phyloP scores from a whole-genome alignment of 176 grass and related monocot genomes.

The Leersia perrieri region DNA sequence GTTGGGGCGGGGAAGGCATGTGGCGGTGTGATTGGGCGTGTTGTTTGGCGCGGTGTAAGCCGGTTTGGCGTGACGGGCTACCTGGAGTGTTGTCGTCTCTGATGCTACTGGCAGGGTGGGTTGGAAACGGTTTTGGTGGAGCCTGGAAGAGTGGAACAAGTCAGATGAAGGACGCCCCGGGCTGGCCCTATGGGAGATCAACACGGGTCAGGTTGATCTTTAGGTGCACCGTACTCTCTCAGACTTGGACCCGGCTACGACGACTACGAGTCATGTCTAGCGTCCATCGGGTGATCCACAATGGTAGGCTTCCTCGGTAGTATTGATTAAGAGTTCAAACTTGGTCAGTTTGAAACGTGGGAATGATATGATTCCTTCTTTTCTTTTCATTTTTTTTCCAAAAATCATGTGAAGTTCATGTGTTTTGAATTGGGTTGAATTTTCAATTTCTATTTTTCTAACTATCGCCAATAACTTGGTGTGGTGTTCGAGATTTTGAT shows the following conservation, averaged over 20 bases:
- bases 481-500: neutral
- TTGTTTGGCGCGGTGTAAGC: too few species aligned
- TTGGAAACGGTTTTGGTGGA: too few species aligned
- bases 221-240: too few species aligned
- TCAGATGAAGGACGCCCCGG: too few species aligned
- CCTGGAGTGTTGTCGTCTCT: neutral
- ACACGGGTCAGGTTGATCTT: too few species aligned
- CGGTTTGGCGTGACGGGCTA: neutral
- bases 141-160: neutral
- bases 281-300: neutral
- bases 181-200: too few species aligned
- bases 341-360: neutral
- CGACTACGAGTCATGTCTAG: neutral
- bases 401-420: neutral
- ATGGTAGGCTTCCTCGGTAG: neutral
- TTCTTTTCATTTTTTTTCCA: too few species aligned
- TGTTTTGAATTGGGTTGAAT: neutral
- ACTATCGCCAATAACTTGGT: too few species aligned
- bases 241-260: too few species aligned
- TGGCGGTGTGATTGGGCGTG: too few species aligned
- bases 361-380: neutral
- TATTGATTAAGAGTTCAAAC: too few species aligned
- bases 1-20: constrained; percentile 6
- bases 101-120: neutral
- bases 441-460: too few species aligned